Percentiles rank a stretch among this genome's conserved stretches.
Evolutionary conservation across 768 basidiomycete species (phyloP).

Genomic region (Obba rivulosa): DNA sequence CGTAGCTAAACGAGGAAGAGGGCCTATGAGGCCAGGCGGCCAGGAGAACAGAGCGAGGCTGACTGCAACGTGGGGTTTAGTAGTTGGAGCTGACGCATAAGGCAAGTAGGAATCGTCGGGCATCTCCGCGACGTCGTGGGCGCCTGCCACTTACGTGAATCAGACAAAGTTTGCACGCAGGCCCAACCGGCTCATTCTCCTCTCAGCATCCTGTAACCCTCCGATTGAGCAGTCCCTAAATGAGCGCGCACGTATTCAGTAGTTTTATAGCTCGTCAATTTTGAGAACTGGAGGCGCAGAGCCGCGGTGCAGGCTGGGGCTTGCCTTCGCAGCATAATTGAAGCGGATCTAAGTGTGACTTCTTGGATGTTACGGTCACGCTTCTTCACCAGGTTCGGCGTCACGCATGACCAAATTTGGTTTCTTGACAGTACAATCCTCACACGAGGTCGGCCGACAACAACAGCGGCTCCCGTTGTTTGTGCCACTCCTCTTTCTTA

Average conservation of each 20-base stretch:
- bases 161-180: background rate
- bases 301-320: too few relatives aligned
- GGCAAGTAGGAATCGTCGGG: conserved; percentile 20
- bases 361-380: conserved; percentile 16
- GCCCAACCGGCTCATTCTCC: background rate
- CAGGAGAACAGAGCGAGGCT: background rate
- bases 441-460: conserved; percentile 11
- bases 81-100: conserved; percentile 4
- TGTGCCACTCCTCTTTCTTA: background rate
- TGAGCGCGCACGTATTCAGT: background rate
- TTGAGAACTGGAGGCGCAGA: background rate
- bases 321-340: background rate
- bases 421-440: conserved; percentile 25
- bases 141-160: conserved; percentile 4
- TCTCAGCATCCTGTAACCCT: background rate
- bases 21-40: background rate
- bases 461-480: conserved; percentile 6
- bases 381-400: conserved; percentile 22
- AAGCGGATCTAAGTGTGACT: conserved; percentile 15
- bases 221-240: background rate
- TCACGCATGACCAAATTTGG: conserved; percentile 26
- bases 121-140: conserved; percentile 4
- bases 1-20: background rate
- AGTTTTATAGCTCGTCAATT: background rate
- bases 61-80: background rate